Evolutionary conservation across 768 basidiomycete genomes (phyloP).

Genomic region (Candolleomyces aberdarensis): DNA sequence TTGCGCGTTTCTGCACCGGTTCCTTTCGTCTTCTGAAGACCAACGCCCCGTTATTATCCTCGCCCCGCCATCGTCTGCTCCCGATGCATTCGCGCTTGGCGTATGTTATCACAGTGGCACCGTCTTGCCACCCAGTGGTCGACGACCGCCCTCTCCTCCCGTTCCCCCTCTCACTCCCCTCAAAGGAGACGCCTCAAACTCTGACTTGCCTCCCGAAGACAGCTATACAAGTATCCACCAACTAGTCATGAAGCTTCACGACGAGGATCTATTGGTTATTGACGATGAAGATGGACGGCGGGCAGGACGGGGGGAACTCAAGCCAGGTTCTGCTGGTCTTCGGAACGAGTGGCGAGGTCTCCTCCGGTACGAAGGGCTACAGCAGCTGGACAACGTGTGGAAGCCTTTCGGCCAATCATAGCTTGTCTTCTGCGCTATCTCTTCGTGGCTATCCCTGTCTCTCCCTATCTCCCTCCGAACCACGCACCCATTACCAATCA

Average conservation of each 20-base stretch:
- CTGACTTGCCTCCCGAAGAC: not conserved
- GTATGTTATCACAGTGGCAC: not conserved
- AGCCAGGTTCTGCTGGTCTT: not conserved
- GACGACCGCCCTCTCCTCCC: not conserved
- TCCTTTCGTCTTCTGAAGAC: not conserved
- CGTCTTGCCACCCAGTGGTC: not conserved
- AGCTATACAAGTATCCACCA: not conserved
- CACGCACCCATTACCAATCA: too few relatives aligned
- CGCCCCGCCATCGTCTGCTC: not conserved
- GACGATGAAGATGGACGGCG: not conserved
- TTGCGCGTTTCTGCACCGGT: not conserved
- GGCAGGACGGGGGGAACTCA: not conserved
- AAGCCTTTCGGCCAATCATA: not conserved
- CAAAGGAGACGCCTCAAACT: not conserved
- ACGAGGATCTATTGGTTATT: not conserved
- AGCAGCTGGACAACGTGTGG: not conserved
- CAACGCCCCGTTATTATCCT: not conserved
- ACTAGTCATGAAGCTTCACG: slow-evolving; percentile 1
- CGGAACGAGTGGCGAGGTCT: not conserved
- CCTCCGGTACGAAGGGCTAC: not conserved
- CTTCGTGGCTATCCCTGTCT: too few relatives aligned
- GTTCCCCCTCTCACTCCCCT: not conserved
- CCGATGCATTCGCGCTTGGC: not conserved
- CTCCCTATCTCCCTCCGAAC: too few relatives aligned
- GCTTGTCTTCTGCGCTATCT: too few relatives aligned